Base-by-base conservation (phyloP, 2,329 filamentous ascomycete species). In the Cladosporium velox region DNA sequence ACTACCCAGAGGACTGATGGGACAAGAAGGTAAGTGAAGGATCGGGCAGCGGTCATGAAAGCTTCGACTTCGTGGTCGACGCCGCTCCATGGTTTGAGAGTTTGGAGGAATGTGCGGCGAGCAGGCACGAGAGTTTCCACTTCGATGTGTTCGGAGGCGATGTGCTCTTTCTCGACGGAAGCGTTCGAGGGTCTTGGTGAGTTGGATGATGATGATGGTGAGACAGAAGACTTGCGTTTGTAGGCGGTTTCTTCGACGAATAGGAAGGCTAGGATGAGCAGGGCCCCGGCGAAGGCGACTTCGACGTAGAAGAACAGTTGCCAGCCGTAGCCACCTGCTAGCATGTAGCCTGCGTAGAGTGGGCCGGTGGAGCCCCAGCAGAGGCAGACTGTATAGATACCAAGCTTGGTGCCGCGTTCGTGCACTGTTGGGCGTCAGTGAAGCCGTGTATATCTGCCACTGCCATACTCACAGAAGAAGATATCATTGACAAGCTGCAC, bases 201-300 rank as follows among this genome's bases (percentile, higher is more conserved):
- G 52, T 66, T 30, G 47, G 8, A 54, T 24, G 58, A 63, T 24
- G 58, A 63, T 51, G 58, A 64, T n/a, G 58, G 66, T 51, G 61
- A 47, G 21, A 54, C 59, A 11, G 65, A 57, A 8, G 65, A 38
- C 52, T 69, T 66, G 44, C 73, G 70, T 62, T 76, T 77, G 69
- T 88, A 88, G 15, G 82, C 82, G 7, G 85, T 86, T 72, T 89
- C 86, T 68, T 88, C 86, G 67, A 87, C 84, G 70, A 88, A 84
- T 66, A 88, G 77, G 71, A 88, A 86, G 0, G 83, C 80, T 8
- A 83, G 69, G 52, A 86, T 76, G 66, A 78, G 76, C 58, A 78
- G 72, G 6, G 74, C 75, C 10, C 75, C 76, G 1, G 82, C 80
- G 62, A 88, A 87, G 2, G 85, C 86, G 58, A 86, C 80, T 67